Conservation (phyloP, 352 stramenopile species). For the Phytophthora tentaculata region DNA sequence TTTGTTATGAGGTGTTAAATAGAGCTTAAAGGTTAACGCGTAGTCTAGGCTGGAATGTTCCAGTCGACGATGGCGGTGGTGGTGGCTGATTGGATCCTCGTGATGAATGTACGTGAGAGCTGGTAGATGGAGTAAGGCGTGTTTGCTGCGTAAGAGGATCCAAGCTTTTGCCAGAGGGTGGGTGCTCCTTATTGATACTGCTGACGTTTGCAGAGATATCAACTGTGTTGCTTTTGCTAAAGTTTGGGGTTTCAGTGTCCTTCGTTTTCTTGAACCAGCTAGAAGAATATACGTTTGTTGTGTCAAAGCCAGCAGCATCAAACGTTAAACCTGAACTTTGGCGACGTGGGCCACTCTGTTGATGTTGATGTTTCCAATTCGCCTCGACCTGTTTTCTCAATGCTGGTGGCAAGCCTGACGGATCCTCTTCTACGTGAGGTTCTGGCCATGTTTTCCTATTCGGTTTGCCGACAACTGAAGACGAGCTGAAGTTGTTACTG, state of each 20-base stretch:
- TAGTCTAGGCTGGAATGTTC: slow-evolving; percentile 24
- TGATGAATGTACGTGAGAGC: slow-evolving; percentile 5
- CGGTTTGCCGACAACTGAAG: slow-evolving; percentile 8
- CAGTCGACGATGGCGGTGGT: slow-evolving; percentile 1
- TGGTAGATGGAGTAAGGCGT: no score
- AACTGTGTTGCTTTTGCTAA: slow-evolving; percentile 4
- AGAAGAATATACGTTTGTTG: slow-evolving; percentile 5
- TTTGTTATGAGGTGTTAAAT: no score
- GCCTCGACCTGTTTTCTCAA: slow-evolving; percentile 63
- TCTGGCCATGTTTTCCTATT: slow-evolving; percentile 13
- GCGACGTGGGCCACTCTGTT: slow-evolving; percentile 13
- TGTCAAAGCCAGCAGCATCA: slow-evolving; percentile 13
- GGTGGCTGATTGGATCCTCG: slow-evolving; percentile 10
- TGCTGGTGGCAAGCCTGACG: slow-evolving; percentile 55
- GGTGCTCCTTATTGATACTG: slow-evolving; percentile 2
- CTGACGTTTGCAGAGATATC: slow-evolving; percentile 1
- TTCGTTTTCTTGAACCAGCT: slow-evolving; percentile 14
- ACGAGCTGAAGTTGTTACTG: slow-evolving; percentile 2
- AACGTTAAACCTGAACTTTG: slow-evolving; percentile 12
- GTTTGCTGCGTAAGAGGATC: not conserved
- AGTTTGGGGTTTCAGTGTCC: no score
- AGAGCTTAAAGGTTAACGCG: slow-evolving; percentile 35
- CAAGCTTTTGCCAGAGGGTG: not conserved
- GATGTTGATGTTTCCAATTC: slow-evolving; percentile 54
- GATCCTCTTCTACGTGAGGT: slow-evolving; percentile 39